Evolutionary conservation across 2,329 filamentous ascomycete genomes (phyloP).

Genomic region (Fusarium sp.): DNA sequence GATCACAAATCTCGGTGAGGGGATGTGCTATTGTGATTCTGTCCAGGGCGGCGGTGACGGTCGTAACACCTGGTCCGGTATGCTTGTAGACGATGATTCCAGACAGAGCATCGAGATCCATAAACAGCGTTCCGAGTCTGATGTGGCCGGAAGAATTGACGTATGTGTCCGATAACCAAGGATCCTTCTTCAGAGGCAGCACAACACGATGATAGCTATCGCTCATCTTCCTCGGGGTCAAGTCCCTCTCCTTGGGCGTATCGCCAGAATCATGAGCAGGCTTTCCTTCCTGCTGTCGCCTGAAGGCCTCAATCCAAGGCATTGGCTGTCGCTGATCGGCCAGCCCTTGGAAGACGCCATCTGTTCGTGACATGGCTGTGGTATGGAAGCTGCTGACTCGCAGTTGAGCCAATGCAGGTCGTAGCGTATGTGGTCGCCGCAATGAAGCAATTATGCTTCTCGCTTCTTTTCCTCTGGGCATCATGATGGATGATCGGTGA

Average conservation of each 20-base stretch:
- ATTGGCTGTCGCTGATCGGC: constrained; percentile 42
- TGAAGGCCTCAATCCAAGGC: constrained; percentile 47
- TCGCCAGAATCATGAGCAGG: constrained; percentile 17
- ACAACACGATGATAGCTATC: constrained; percentile 49
- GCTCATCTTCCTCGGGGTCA: constrained; percentile 46
- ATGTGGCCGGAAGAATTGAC: constrained; percentile 81
- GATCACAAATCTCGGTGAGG: constrained; percentile 80
- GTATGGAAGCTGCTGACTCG: constrained; percentile 28
- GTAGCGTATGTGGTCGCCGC: neutral
- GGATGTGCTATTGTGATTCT: constrained; percentile 72
- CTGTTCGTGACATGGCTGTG: constrained; percentile 32
- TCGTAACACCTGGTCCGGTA: constrained; percentile 65
- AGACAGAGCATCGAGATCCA: constrained; percentile 83
- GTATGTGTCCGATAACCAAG: constrained; percentile 82
- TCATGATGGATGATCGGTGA: constrained; percentile 1
- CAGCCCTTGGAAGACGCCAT: constrained; percentile 47
- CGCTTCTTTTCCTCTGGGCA: constrained; percentile 12
- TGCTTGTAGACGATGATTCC: constrained; percentile 80
- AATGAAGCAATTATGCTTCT: constrained; percentile 14
- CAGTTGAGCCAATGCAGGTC: neutral
- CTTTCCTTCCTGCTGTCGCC: constrained; percentile 36
- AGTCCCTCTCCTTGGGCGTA: constrained; percentile 37
- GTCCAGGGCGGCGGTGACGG: constrained; percentile 62
- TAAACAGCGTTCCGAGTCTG: constrained; percentile 76
- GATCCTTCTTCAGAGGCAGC: constrained; percentile 76